phyloP scores from a whole-genome alignment of 306 rosid genomes.

The Luffa acutangula region DNA sequence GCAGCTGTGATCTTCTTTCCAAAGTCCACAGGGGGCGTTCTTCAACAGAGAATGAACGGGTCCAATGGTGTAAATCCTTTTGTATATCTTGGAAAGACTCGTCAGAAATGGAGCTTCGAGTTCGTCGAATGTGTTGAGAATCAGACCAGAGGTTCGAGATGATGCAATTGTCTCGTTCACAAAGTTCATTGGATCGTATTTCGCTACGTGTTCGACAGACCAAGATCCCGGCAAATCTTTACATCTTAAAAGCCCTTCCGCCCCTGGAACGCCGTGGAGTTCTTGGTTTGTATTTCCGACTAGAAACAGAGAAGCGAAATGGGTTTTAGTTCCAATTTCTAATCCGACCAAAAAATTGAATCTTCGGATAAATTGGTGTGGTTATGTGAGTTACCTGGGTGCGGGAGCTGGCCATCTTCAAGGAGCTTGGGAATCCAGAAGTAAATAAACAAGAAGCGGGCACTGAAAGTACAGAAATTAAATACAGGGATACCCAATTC shows the following conservation, averaged over 20 bases:
- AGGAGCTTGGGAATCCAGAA: slow-evolving; percentile 21
- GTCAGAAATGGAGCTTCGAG: no score
- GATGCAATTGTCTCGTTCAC: background rate
- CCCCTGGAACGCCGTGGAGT: slow-evolving; percentile 21
- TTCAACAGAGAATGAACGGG: no score
- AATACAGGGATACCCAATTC: slow-evolving; percentile 25
- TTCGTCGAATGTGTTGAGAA: no score
- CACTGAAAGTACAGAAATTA: slow-evolving; percentile 29
- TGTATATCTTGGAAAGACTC: no score
- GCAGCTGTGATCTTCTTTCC: no score
- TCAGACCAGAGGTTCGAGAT: no score
- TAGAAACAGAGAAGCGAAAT: slow-evolving; percentile 6
- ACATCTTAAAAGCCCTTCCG: slow-evolving; percentile 34
- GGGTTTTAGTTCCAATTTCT: background rate
- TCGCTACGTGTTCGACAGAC: background rate
- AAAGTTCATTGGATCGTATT: background rate
- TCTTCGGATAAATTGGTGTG: no score
- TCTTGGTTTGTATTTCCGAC: slow-evolving; percentile 35
- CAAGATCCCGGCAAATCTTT: slow-evolving; percentile 40
- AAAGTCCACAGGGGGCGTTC: no score
- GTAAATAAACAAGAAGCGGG: slow-evolving; percentile 34
- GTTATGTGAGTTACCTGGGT: slow-evolving; percentile 22
- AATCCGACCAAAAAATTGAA: background rate
- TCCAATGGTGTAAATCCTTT: no score
- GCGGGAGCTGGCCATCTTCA: slow-evolving; percentile 26